Conservation (phyloP, 2,329 filamentous ascomycete genomes). For the Blumeria hordei region DNA sequence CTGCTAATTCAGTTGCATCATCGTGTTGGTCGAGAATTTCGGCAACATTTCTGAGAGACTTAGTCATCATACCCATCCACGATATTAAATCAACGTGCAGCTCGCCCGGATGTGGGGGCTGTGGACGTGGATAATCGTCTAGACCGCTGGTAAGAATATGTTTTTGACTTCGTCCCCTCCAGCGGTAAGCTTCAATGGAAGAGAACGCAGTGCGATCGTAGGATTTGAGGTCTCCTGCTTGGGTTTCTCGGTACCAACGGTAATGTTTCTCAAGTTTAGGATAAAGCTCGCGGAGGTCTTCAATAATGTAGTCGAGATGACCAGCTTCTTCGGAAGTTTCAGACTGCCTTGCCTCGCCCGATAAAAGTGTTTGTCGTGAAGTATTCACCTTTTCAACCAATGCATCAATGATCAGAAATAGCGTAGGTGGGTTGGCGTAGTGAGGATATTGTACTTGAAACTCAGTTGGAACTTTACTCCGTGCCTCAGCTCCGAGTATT, state of each 20-base stretch:
- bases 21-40: slow-evolving; percentile 49
- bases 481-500: slow-evolving; percentile 74
- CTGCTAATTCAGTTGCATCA: slow-evolving; percentile 48
- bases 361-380: slow-evolving; percentile 22
- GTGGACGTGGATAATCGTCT: slow-evolving; percentile 84
- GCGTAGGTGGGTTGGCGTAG: slow-evolving; percentile 87
- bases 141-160: slow-evolving; percentile 85
- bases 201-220: slow-evolving; percentile 82
- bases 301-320: slow-evolving; percentile 41
- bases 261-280: slow-evolving; percentile 75
- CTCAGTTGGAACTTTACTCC: slow-evolving; percentile 79
- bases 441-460: slow-evolving; percentile 94
- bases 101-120: slow-evolving; percentile 87
- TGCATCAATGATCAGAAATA: slow-evolving; percentile 69
- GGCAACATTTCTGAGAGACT: slow-evolving; percentile 61
- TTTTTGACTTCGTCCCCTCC: slow-evolving; percentile 67
- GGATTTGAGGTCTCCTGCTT: slow-evolving; percentile 67
- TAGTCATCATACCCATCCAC: slow-evolving; percentile 94
- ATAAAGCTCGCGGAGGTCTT: slow-evolving; percentile 56
- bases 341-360: slow-evolving; percentile 20
- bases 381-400: slow-evolving; percentile 56
- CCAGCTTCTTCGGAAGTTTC: slow-evolving; percentile 28
- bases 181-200: slow-evolving; percentile 78
- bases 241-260: slow-evolving; percentile 84
- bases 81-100: slow-evolving; percentile 84